phyloP scores from a whole-genome alignment of 106 monocot species.

The Gastrodia elata region DNA sequence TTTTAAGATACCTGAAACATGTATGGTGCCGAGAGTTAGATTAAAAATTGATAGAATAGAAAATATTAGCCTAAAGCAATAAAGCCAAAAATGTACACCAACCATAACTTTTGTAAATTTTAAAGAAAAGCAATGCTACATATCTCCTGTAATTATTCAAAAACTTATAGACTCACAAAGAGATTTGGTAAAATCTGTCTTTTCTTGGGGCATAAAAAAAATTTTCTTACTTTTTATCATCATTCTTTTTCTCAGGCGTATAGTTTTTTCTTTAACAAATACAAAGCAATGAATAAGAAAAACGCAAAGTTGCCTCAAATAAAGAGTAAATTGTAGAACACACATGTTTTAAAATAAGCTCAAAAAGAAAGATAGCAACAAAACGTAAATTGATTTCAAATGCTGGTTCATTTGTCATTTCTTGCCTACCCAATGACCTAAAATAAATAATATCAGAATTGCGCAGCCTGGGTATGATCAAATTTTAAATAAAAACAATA shows the following conservation, averaged over 20 bases:
- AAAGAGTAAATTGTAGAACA: neutral
- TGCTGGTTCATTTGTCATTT: neutral
- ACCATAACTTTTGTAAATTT: neutral
- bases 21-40: neutral
- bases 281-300: neutral
- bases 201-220: too few relatives aligned
- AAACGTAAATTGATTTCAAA: slow-evolving; percentile 1
- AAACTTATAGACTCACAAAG: too few relatives aligned
- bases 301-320: neutral
- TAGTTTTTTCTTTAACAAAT: too few relatives aligned
- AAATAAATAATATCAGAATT: neutral
- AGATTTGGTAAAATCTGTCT: too few relatives aligned
- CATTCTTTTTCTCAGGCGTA: too few relatives aligned
- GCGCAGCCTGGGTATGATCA: neutral
- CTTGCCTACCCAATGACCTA: neutral
- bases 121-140: too few relatives aligned
- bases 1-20: slow-evolving; percentile 67
- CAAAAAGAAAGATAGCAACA: neutral
- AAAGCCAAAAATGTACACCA: neutral
- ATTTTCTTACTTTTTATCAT: too few relatives aligned
- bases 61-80: neutral
- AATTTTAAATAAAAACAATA: neutral
- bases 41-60: neutral
- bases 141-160: too few relatives aligned
- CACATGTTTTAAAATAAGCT: neutral